Evolutionary conservation across 441 rosid genomes (phyloP).

Genomic region (Erysimum pusillum): DNA sequence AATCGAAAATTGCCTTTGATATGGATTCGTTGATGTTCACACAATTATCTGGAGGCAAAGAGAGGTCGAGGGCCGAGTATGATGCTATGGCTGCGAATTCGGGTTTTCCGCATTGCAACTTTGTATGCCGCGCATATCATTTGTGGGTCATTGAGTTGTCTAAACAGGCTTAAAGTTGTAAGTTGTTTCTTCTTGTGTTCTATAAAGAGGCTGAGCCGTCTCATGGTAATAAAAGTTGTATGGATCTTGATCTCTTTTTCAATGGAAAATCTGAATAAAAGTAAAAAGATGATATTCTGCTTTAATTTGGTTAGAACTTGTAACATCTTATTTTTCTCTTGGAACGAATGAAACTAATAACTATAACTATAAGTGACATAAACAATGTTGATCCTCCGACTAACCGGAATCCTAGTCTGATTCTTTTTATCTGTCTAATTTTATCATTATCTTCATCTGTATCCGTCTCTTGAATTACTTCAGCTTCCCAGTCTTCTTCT

Average conservation of each 20-base stretch:
- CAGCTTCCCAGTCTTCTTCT: constrained; percentile 51
- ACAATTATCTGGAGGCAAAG: background rate
- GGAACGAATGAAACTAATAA: constrained; percentile 57
- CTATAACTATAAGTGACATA: constrained; percentile 68
- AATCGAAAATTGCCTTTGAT: constrained; percentile 39
- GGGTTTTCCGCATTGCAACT: background rate
- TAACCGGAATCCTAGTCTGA: constrained; percentile 40
- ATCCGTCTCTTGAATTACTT: constrained; percentile 31
- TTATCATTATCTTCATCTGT: constrained; percentile 35
- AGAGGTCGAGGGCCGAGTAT: background rate
- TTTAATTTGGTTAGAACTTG: constrained; percentile 36
- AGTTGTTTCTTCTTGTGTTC: background rate
- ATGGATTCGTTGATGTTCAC: background rate
- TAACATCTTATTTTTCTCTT: constrained; percentile 54
- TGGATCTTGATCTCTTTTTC: constrained; percentile 20
- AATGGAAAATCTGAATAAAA: background rate
- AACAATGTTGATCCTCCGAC: constrained; percentile 77
- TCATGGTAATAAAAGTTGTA: constrained; percentile 12
- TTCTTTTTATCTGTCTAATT: constrained; percentile 34
- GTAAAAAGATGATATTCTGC: constrained; percentile 3
- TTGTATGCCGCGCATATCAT: constrained; percentile 43
- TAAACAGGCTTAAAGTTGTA: background rate
- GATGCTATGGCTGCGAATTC: background rate
- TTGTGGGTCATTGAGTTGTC: constrained; percentile 48
- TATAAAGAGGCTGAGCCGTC: background rate